Percentiles rank a stretch among this genome's conserved stretches.
These are phyloP conservation scores for Grosmannia huntii DNA, from an alignment of 2,329 filamentous ascomycete species.

Conservation along the genomic window DNA sequence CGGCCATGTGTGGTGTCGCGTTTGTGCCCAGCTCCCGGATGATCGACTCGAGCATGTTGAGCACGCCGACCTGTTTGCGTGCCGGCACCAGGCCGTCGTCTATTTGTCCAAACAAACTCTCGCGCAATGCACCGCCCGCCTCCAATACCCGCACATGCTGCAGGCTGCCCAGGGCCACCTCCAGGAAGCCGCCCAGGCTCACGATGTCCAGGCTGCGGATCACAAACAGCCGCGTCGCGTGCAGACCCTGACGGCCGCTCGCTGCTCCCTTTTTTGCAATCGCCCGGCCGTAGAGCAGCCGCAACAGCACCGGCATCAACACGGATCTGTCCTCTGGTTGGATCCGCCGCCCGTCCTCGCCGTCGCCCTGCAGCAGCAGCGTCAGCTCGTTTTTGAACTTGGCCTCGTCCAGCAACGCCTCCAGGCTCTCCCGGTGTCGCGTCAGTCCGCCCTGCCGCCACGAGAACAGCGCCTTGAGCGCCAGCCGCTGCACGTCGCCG, in stretches of 20 bases:
- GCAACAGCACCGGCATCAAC: constrained; percentile 75
- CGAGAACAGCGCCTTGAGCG: constrained; percentile 71
- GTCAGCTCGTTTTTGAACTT: constrained; percentile 91
- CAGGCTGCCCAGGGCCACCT: constrained; percentile 66
- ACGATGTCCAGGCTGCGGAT: constrained; percentile 62
- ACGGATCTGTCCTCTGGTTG: constrained; percentile 57
- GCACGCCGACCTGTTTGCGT: constrained; percentile 77
- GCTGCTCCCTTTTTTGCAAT: constrained; percentile 68
- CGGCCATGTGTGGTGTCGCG: constrained; percentile 52
- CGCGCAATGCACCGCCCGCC: constrained; percentile 26
- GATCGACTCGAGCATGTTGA: constrained; percentile 83
- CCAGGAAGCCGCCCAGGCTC: constrained; percentile 69
- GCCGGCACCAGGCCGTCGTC: constrained; percentile 35
- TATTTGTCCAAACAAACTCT: constrained; percentile 32
- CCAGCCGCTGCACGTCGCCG: constrained; percentile 72
- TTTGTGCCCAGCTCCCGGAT: constrained; percentile 71
- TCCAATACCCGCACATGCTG: constrained; percentile 46
- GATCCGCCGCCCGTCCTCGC: constrained; percentile 31
- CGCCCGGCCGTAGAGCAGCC: constrained; percentile 78
- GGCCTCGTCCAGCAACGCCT: constrained; percentile 79
- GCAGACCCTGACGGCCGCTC: constrained; percentile 68
- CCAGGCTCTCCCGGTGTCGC: constrained; percentile 72
- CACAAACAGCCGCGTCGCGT: constrained; percentile 68
- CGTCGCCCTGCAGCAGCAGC: constrained; percentile 54
- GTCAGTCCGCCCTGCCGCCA: constrained; percentile 75